Base-by-base conservation (phyloP, 176 grass and related monocot species). In the Cymbopogon citratus region DNA sequence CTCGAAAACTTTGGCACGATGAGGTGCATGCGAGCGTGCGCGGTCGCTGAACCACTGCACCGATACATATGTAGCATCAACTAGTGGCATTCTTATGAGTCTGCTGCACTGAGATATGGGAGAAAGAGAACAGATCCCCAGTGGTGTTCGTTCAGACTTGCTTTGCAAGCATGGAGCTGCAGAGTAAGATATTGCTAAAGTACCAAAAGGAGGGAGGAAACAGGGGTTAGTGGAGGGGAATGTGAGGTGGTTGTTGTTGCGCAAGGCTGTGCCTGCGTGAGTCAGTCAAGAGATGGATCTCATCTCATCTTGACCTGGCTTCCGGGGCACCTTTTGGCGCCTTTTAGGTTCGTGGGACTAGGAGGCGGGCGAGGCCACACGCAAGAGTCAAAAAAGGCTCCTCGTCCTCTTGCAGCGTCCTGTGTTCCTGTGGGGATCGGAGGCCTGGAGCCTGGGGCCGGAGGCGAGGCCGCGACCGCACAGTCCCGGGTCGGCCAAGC, bases 141-240 rank as follows among this genome's bases (percentile, higher is more conserved):
- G 18, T 66, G 68, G 9, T 23, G 69, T 33, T 11, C 26, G 38
- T 24, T 21, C 51, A 86, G 61, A 27, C 57, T 69, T 61, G 63
- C 63, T 67, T 81, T 84, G 19, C 56, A 76, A 82, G 78, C 0
- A 81, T 61, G 59, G 77, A 27, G 69, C 56, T 12, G 13, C 41
- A 49, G 43, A 5, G 7, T 19, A 25, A 49, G n/a, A 89, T 81
- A 89, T 77, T 75, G 84, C 16, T 93, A 82, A 67, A 90, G 31
- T 60, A 74, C 15, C 1, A 78, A 78, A 70, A 73, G 27, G 57
- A 9, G 19, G 18, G 28, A 63, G 11, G 68, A 73, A 73, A 40
- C 83, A 73, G 5, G 23, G 65, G 79, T 73, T 60, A 89, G 87
- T 89, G 87, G 83, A 73, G 28, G 12, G 60, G 73, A 85, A 78